These are phyloP conservation scores for Stachybotrys chlorohalonatus DNA, from an alignment of 2,329 filamentous ascomycete species.

Conservation along the genomic window DNA sequence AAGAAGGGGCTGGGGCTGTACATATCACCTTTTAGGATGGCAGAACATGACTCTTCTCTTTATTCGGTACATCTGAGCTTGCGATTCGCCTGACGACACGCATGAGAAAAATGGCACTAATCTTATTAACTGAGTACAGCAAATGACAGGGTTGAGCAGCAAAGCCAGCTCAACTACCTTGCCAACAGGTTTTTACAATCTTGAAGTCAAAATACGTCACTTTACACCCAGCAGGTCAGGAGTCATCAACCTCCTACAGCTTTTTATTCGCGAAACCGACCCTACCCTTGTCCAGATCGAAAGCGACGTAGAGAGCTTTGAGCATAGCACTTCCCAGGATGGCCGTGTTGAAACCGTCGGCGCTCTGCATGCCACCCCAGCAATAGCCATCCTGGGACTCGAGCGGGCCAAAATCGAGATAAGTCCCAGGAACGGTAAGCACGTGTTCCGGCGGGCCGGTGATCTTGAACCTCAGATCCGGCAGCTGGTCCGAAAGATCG, in stretches of 20 bases:
- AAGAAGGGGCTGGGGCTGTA: not conserved
- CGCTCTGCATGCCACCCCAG: conserved; percentile 67
- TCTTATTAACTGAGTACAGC: no score
- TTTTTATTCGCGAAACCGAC: conserved; percentile 36
- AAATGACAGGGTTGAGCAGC: no score
- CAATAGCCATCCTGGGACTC: conserved; percentile 45
- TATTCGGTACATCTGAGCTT: no score
- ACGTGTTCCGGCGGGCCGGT: conserved; percentile 36
- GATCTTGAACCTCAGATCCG: conserved; percentile 46
- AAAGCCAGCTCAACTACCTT: no score
- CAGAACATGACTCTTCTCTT: not conserved
- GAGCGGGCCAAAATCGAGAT: conserved; percentile 45
- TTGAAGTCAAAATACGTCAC: not conserved
- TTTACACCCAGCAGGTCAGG: not conserved
- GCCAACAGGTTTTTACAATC: no score
- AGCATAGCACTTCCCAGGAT: conserved; percentile 75
- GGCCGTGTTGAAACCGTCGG: conserved; percentile 35
- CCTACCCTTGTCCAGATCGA: conserved; percentile 41
- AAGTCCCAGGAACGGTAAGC: conserved; percentile 43
- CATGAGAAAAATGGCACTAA: no score
- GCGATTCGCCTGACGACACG: no score
- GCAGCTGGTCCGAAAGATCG: conserved; percentile 40
- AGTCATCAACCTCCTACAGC: not conserved
- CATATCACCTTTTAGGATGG: not conserved
- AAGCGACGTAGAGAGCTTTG: conserved; percentile 68